Percentiles rank a stretch among this genome's conserved stretches.
phyloP scores from a whole-genome alignment of 768 basidiomycete species.

The Hortiboletus campestris region DNA sequence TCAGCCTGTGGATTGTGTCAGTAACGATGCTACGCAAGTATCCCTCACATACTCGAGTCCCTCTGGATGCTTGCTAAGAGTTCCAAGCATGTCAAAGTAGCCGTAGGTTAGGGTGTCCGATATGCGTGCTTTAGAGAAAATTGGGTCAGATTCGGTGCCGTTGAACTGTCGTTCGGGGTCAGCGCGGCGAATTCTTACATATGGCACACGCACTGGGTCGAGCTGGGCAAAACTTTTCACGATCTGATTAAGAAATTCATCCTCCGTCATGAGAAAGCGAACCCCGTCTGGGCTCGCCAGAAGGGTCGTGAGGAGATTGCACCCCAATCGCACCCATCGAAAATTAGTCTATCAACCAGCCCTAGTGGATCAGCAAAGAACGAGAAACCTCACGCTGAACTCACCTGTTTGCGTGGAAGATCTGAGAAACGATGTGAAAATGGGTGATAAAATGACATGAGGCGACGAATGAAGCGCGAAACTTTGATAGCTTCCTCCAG shows the following conservation, averaged over 20 bases:
- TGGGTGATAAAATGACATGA: slow-evolving; percentile 95
- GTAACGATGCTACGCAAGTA: not conserved
- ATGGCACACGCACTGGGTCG: slow-evolving; percentile 66
- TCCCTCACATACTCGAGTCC: slow-evolving; percentile 73
- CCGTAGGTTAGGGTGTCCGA: slow-evolving; percentile 83
- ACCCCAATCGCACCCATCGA: slow-evolving; percentile 87
- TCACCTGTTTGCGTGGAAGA: slow-evolving; percentile 65
- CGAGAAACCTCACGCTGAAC: not conserved
- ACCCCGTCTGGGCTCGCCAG: slow-evolving; percentile 81
- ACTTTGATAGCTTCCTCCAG: slow-evolving; percentile 94
- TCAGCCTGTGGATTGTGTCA: slow-evolving; percentile 47
- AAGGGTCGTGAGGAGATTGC: slow-evolving; percentile 77
- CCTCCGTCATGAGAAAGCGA: slow-evolving; percentile 76
- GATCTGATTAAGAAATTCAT: slow-evolving; percentile 81
- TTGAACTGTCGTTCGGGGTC: slow-evolving; percentile 52
- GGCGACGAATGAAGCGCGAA: slow-evolving; percentile 80
- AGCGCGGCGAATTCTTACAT: not conserved
- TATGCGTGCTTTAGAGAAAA: slow-evolving; percentile 83
- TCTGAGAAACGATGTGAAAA: slow-evolving; percentile 86
- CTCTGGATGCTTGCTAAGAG: slow-evolving; percentile 81
- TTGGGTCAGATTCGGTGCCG: slow-evolving; percentile 69
- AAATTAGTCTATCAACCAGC: slow-evolving; percentile 53
- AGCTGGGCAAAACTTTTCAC: slow-evolving; percentile 87
- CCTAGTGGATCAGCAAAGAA: not conserved
- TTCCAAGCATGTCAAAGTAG: slow-evolving; percentile 95